Evolutionary conservation across 1,284 basidiomycete species (phyloP), one percentile per base, ranked within the genome.

Genomic region (Moesziomyces antarcticus): DNA sequence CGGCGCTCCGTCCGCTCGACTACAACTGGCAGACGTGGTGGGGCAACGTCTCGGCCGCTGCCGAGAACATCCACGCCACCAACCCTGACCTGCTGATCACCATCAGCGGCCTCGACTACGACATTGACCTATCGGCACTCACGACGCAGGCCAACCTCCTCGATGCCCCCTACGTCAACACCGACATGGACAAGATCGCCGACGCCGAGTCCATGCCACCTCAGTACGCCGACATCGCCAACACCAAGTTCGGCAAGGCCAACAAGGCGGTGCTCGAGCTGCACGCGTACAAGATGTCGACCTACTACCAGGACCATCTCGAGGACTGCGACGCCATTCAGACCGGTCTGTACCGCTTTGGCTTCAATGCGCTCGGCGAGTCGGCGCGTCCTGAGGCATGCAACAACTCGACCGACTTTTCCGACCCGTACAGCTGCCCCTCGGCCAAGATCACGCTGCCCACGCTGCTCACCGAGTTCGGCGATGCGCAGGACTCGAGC

Each of bases 71-170:
- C 49, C 65, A 73, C 41, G 46, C 52, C 3, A 64, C 65, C 43
- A 73, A 73, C 35, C 44, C 56, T 3, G 65, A 73, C n/a, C 57
- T 73, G 16, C 46, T 73, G n/a, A 73, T 73, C 61, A 73, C 71
- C 25, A 49, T 68, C 47, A 63, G 62, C 48, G 71, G 71, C 3
- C 9, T 73, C 27, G 60, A 73, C 56, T 73, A 73, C 45, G 71
- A 73, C 56, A 60, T 69, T 22, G 71, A 73, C 40, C 64, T 73
- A 14, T 56, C 53, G 13, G 71, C 65, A 2, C 51, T 73, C 27
- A 65, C 65, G 3, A 25, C 47, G 7, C 59, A 69, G 37, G 43
- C 56, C 30, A 68, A 73, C 42, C 37, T 73, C 14, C 44, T 55
- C 20, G 48, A 43, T 25, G 71, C 71, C 5, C 53, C 65, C 3